Evolutionary conservation across 1,139 yeast species (phyloP).

Genomic region (Candida freyschussii): DNA sequence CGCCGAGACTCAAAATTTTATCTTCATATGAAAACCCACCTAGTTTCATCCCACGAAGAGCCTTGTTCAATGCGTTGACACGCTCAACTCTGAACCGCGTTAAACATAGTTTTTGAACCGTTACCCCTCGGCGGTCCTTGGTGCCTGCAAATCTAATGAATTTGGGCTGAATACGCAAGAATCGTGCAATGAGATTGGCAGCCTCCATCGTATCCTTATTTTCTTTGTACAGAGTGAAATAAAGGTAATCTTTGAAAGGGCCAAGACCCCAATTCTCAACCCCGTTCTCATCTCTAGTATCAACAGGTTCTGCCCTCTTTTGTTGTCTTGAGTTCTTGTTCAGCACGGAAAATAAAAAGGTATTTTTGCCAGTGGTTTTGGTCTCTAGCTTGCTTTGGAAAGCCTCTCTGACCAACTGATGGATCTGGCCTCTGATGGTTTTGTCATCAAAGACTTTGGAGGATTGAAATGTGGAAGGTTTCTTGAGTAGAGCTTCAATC

Average conservation of each 20-base stretch:
- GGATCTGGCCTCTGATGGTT: constrained; percentile 66
- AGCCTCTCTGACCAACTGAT: constrained; percentile 67
- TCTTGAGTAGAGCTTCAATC: constrained; percentile 50
- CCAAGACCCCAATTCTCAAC: constrained; percentile 55
- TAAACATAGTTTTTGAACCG: constrained; percentile 79
- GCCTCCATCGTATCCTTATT: constrained; percentile 98
- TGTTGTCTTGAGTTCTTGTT: constrained; percentile 36
- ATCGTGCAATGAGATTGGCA: constrained; percentile 66
- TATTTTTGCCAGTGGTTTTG: constrained; percentile 63
- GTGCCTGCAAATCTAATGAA: constrained; percentile 86
- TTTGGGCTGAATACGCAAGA: constrained; percentile 68
- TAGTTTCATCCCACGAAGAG: constrained; percentile 64
- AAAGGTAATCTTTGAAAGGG: constrained; percentile 60
- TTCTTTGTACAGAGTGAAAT: constrained; percentile 83
- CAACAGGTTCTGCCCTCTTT: constrained; percentile 35
- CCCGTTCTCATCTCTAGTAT: constrained; percentile 45
- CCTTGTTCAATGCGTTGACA: constrained; percentile 68
- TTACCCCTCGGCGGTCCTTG: constrained; percentile 93
- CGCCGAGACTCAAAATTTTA: constrained; percentile 67
- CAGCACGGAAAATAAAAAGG: constrained; percentile 55
- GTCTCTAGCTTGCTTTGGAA: constrained; percentile 77
- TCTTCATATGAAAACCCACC: constrained; percentile 76
- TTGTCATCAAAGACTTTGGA: constrained; percentile 59
- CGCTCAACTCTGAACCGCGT: constrained; percentile 73
- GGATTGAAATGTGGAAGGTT: constrained; percentile 53